These are phyloP conservation scores for Pythium periplocum DNA, from an alignment of 352 stramenopile species.

Conservation along the genomic window DNA sequence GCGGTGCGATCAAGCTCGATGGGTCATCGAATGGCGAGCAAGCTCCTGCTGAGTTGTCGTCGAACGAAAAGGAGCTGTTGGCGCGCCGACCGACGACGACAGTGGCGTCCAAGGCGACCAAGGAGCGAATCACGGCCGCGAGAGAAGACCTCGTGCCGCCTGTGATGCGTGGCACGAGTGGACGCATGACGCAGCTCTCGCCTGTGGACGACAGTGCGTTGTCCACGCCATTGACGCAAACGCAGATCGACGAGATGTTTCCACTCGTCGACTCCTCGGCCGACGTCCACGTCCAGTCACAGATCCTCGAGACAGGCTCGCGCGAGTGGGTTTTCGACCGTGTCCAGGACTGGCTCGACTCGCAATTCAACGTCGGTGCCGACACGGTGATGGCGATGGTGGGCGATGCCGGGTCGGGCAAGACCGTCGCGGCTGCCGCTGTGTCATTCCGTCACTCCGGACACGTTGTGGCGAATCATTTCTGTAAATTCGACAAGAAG, in stretches of 20 bases:
- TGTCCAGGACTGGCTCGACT: conserved; percentile 76
- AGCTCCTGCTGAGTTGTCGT: conserved; percentile 25
- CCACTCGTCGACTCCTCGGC: conserved; percentile 60
- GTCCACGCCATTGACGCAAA: conserved; percentile 50
- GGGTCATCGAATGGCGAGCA: conserved; percentile 7
- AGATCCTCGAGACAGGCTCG: conserved; percentile 34
- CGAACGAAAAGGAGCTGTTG: conserved; percentile 35
- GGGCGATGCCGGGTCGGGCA: conserved; percentile 62
- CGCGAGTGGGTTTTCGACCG: conserved; percentile 62
- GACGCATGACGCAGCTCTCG: conserved; percentile 52
- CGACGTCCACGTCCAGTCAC: conserved; percentile 39
- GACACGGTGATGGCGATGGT: conserved; percentile 64
- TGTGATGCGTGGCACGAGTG: conserved; percentile 24
- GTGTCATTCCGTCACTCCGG: conserved; percentile 48
- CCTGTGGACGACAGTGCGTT: conserved; percentile 64
- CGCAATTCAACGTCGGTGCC: conserved; percentile 50
- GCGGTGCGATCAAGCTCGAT: conserved; percentile 15
- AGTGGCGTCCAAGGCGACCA: conserved; percentile 41
- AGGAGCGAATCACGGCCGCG: conserved; percentile 41
- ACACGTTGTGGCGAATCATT: conserved; percentile 59
- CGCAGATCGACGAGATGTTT: conserved; percentile 83
- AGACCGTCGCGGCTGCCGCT: conserved; percentile 53
- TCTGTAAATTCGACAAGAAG: conserved; percentile 77
- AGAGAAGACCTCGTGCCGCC: conserved; percentile 25
- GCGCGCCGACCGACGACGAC: conserved; percentile 35